Evolutionary conservation across 2,329 filamentous ascomycete genomes (phyloP), one percentile per base, ranked within the genome.

Genomic region (Fusarium piperis): DNA sequence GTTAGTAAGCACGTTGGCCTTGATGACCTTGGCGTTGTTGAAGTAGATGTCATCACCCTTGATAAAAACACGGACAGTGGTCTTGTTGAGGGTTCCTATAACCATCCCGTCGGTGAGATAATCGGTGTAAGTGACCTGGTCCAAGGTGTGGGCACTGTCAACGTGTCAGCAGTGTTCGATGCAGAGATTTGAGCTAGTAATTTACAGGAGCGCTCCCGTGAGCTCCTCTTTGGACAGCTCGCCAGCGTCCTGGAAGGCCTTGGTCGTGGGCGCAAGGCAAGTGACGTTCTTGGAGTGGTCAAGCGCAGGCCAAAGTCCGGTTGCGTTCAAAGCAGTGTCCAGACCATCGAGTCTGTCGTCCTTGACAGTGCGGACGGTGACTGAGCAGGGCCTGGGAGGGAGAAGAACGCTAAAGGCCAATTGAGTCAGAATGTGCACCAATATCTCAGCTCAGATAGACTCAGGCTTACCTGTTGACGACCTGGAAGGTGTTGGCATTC

Each of bases 11-110:
- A 75, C 73, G 35, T 75, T 74, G 1, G 70, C 39, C 32, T 75
- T 63, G 4, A 75, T 73, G 0, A 75, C 57, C 58, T 73, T 75
- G 58, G 73, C 73, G 5, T 75, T 75, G 55, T 74, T 74, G 59
- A 75, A 75, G 38, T 62, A 75, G 13, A 75, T 71, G 9, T 73
- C 70, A 9, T 67, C 28, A 0, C 48, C 59, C 30, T 65, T 71
- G 5, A 75, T 59, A 3, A 41, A 46, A 1, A 75, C 72, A 3
- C 56, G 53, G 2, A 75, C 67, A 5, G 44, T 64, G 1, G 67
- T 70, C 8, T 73, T 58, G 30, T 75, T 74, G 1, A 71, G 28
- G 5, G 72, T 75, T 9, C 53, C 63, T 0, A 75, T 18, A 5
- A 73, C 57, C 48, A 66, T 64, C 1, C 73, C 73, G 26, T 75